Evolutionary conservation across 225 moss, liverwort and hornwort genomes (phyloP).

Genomic region (Asterella californica): DNA sequence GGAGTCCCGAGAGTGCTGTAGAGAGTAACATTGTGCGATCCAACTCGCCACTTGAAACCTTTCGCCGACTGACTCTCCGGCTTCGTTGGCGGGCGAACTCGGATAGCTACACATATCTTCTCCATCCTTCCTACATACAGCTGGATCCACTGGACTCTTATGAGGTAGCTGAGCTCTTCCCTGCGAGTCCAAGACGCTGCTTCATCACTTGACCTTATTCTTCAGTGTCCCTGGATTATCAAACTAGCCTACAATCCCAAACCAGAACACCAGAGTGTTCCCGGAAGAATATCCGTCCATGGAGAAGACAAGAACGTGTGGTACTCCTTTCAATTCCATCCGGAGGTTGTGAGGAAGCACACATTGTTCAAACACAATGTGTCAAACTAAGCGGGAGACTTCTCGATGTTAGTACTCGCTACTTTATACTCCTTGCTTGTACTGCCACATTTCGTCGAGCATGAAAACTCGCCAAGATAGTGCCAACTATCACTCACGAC

Average conservation of each 20-base stretch:
- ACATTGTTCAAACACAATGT: neutral
- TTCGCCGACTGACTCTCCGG: constrained; percentile 26
- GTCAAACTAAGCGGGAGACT: neutral
- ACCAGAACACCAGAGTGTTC: neutral
- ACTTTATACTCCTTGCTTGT: neutral
- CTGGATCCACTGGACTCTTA: neutral
- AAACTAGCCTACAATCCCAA: neutral
- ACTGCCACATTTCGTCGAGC: neutral
- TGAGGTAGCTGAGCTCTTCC: neutral
- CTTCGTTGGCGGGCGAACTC: constrained; percentile 66
- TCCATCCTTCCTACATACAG: constrained; percentile 50
- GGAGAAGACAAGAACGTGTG: neutral
- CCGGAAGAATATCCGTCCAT: neutral
- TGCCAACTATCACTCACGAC: neutral
- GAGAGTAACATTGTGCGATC: constrained; percentile 57
- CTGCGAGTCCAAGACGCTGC: neutral
- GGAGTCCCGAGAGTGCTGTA: constrained; percentile 64
- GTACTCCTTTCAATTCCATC: neutral
- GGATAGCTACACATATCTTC: constrained; percentile 80
- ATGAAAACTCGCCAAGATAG: neutral
- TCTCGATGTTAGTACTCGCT: no score
- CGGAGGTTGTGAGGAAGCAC: neutral
- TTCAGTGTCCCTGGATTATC: neutral
- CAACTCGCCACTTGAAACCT: constrained; percentile 61
- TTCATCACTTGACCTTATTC: neutral